Evolutionary conservation across 768 basidiomycete genomes (phyloP).

Genomic region (Udeniomyces megalosporus): DNA sequence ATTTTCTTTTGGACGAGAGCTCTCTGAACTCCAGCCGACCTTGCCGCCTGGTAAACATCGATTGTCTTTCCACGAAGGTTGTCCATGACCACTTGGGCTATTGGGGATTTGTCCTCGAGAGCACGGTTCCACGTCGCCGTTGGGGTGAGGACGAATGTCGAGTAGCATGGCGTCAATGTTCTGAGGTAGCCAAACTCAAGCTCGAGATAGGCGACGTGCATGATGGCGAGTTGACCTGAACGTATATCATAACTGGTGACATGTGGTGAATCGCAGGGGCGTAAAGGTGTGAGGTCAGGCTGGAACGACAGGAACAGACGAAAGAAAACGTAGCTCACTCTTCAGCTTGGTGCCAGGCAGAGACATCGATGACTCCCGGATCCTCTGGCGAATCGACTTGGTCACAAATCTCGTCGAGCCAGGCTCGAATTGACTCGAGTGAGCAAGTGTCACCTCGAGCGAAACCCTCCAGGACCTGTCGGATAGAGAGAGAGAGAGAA

Average conservation of each 20-base stretch:
- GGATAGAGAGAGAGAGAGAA: neutral
- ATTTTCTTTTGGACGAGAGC: too few species aligned
- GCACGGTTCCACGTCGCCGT: too few species aligned
- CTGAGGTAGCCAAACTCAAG: conserved; percentile 35
- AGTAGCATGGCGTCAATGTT: conserved; percentile 37
- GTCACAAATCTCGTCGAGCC: conserved; percentile 19
- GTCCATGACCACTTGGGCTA: too few species aligned
- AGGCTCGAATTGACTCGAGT: conserved; percentile 21
- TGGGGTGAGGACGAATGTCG: conserved; percentile 29
- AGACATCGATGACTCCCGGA: conserved; percentile 18
- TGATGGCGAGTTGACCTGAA: conserved; percentile 33
- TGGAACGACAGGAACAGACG: too few species aligned
- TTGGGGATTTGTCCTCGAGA: too few species aligned
- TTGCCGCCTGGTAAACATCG: too few species aligned
- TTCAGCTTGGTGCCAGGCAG: neutral
- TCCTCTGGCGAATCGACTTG: conserved; percentile 28
- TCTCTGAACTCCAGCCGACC: too few species aligned
- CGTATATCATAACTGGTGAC: neutral
- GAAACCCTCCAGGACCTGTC: conserved; percentile 35
- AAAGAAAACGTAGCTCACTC: neutral
- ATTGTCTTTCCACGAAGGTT: too few species aligned
- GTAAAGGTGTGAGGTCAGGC: too few species aligned
- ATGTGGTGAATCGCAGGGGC: too few species aligned
- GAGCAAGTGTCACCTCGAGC: conserved; percentile 37
- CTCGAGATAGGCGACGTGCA: conserved; percentile 38